phyloP scores from a whole-genome alignment of 306 rosid genomes.

The Vicia faba region DNA sequence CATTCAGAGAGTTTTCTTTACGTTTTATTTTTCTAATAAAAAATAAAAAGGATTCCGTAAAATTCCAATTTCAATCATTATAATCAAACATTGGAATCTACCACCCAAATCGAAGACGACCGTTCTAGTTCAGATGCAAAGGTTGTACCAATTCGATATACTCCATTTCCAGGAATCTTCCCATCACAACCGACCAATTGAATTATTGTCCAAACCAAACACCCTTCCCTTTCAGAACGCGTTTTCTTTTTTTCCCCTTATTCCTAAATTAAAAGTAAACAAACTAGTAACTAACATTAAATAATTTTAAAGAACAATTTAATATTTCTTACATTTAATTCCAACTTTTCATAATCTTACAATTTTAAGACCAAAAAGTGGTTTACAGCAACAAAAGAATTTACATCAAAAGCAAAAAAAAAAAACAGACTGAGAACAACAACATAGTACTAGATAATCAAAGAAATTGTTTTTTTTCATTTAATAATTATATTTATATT shows the following conservation, averaged over 20 bases:
- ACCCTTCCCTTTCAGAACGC: not conserved
- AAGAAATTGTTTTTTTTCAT: slow-evolving; percentile 13
- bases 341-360: no score
- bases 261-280: not conserved
- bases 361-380: no score
- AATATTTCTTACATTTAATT: no score
- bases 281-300: no score
- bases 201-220: slow-evolving; percentile 21
- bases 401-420: not conserved
- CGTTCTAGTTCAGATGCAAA: not conserved
- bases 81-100: not conserved
- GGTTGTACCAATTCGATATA: not conserved
- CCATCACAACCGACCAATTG: slow-evolving; percentile 4
- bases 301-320: no score
- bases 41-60: not conserved
- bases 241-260: not conserved
- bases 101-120: not conserved
- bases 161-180: slow-evolving; percentile 15
- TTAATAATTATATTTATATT: slow-evolving; percentile 23
- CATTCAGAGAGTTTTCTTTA: not conserved
- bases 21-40: not conserved
- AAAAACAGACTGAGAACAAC: not conserved
- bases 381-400: not conserved
- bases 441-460: not conserved
- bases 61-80: not conserved